phyloP scores from a whole-genome alignment of 768 basidiomycete genomes.

The Tylopilus vinaceipallidus region DNA sequence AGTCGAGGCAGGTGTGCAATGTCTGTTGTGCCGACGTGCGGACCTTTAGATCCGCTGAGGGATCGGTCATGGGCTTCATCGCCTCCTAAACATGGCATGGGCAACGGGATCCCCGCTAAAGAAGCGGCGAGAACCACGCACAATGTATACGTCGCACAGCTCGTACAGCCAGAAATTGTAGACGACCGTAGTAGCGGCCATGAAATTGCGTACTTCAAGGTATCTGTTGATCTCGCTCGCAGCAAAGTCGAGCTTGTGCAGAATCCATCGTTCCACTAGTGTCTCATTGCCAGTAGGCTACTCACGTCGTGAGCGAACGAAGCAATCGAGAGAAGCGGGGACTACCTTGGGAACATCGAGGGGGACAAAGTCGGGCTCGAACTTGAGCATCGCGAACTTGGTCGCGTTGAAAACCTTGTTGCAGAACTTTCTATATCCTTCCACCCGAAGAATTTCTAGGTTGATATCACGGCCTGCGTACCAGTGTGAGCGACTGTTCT shows the following conservation, averaged over 20 bases:
- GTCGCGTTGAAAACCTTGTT: slow-evolving; percentile 99
- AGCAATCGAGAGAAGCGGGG: not conserved
- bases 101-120: not conserved
- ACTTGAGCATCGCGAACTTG: slow-evolving; percentile 98
- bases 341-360: slow-evolving; percentile 63
- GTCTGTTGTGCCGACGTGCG: slow-evolving; percentile 92
- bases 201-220: slow-evolving; percentile 84
- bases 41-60: slow-evolving; percentile 55
- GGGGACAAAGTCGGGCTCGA: slow-evolving; percentile 83
- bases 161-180: slow-evolving; percentile 99
- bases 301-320: slow-evolving; percentile 6
- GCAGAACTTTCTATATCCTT: slow-evolving; percentile 99
- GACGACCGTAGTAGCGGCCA: slow-evolving; percentile 79
- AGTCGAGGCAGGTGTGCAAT: slow-evolving; percentile 90
- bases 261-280: slow-evolving; percentile 91
- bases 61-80: slow-evolving; percentile 97
- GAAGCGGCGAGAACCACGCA: slow-evolving; percentile 38
- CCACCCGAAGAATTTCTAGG: slow-evolving; percentile 90
- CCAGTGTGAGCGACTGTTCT: not conserved
- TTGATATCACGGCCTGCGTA: slow-evolving; percentile 90
- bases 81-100: slow-evolving; percentile 70
- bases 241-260: slow-evolving; percentile 89
- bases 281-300: slow-evolving; percentile 89
- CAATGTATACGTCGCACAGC: slow-evolving; percentile 98
- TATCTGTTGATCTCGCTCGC: slow-evolving; percentile 71